Evolutionary conservation across 2,329 filamentous ascomycete genomes (phyloP).

Genomic region (Orbilia ellipsospora): DNA sequence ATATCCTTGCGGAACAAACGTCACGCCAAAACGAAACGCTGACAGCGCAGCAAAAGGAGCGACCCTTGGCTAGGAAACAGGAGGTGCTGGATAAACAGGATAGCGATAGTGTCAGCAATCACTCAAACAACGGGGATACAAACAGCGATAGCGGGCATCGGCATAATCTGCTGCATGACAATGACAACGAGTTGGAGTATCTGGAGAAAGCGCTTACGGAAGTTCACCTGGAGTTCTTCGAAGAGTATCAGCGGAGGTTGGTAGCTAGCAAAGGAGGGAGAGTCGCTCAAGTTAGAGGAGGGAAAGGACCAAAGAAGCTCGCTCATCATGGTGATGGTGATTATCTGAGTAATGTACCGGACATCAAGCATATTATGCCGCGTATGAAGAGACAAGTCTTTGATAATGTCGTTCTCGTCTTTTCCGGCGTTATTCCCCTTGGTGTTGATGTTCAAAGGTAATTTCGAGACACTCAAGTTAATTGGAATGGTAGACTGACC

Average conservation of each 20-base stretch:
- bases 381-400: constrained; percentile 81
- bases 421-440: constrained; percentile 89
- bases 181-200: constrained; percentile 82
- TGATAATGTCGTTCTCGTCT: constrained; percentile 79
- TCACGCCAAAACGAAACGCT: constrained; percentile 88
- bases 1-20: constrained; percentile 77
- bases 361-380: constrained; percentile 86
- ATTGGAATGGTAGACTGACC: constrained; percentile 8
- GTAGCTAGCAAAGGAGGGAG: constrained; percentile 63
- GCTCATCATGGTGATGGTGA: constrained; percentile 62
- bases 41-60: constrained; percentile 86
- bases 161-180: constrained; percentile 85
- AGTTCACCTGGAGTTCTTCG: constrained; percentile 83
- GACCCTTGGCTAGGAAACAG: constrained; percentile 90
- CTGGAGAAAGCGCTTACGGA: constrained; percentile 79
- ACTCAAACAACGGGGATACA: constrained; percentile 62
- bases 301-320: constrained; percentile 60
- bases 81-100: constrained; percentile 89
- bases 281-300: constrained; percentile 66
- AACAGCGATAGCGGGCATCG: constrained; percentile 66
- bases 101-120: constrained; percentile 56
- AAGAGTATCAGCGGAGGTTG: constrained; percentile 76
- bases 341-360: constrained; percentile 75
- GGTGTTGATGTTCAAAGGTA: constrained; percentile 77
- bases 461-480: constrained; percentile 24